A percentile compares a stretch with the other conserved stretches of the same genome.
These are phyloP conservation scores for Aspergillus sp. DNA, from an alignment of 2,329 filamentous ascomycete genomes.

Conservation along the genomic window DNA sequence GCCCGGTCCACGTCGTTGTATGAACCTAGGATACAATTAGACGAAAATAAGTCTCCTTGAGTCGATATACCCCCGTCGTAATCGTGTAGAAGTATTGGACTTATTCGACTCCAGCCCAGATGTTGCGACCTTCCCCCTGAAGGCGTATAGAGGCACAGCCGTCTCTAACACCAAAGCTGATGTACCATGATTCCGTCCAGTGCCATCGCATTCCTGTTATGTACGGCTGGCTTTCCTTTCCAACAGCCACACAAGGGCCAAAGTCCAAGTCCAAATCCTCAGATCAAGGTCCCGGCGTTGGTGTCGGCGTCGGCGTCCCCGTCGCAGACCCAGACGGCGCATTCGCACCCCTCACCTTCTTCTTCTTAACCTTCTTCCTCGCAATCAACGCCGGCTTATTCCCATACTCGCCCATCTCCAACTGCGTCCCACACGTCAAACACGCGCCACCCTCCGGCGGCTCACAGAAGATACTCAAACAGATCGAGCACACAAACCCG, in stretches of 20 bases:
- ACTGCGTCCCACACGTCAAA: slow-evolving; percentile 76
- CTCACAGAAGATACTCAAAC: slow-evolving; percentile 87
- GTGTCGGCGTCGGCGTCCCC: slow-evolving; percentile 60
- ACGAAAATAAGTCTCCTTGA: slow-evolving; percentile 3
- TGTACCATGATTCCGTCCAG: no score
- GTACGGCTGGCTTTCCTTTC: no score
- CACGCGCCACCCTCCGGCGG: slow-evolving; percentile 66
- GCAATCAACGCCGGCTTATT: slow-evolving; percentile 73
- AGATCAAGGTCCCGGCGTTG: slow-evolving; percentile 36
- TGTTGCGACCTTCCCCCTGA: no score
- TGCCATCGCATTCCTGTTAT: no score
- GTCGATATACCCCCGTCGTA: background rate
- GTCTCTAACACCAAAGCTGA: no score
- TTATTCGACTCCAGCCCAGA: no score
- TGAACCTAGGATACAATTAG: slow-evolving; percentile 11
- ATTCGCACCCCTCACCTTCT: slow-evolving; percentile 57
- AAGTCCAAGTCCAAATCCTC: background rate
- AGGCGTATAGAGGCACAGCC: no score
- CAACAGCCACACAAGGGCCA: background rate
- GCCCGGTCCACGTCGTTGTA: background rate
- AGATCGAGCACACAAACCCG: slow-evolving; percentile 94
- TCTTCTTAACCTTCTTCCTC: slow-evolving; percentile 68
- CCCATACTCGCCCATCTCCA: slow-evolving; percentile 75
- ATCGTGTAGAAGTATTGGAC: no score
- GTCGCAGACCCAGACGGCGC: slow-evolving; percentile 53